Evolutionary conservation across 441 rosid species (phyloP).

Genomic region (Gossypium schwendimanii): DNA sequence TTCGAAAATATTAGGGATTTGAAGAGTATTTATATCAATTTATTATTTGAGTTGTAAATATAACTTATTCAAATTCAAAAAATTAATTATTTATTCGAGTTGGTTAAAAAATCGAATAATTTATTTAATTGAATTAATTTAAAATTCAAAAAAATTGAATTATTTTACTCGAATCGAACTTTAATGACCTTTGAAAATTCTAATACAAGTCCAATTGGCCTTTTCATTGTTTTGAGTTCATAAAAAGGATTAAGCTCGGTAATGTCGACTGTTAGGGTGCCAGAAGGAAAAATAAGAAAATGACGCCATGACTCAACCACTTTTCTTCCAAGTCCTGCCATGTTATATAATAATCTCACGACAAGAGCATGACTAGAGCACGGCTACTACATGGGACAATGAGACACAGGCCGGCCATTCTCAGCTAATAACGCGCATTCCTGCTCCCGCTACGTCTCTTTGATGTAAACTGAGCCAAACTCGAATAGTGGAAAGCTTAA

Average conservation of each 20-base stretch:
- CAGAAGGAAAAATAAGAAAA: background rate
- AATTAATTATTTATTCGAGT: no score
- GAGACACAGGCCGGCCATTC: background rate
- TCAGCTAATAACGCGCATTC: background rate
- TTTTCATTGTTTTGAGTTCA: background rate
- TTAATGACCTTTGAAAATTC: background rate
- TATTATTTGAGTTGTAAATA: no score
- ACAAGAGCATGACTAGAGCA: background rate
- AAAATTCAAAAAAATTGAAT: no score
- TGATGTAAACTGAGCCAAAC: no score
- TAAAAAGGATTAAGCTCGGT: background rate
- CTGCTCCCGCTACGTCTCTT: no score
- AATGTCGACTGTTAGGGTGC: background rate
- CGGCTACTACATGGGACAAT: background rate
- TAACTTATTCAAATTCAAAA: no score
- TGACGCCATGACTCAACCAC: background rate
- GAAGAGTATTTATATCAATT: no score
- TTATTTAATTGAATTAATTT: no score
- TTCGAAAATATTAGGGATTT: rapidly evolving
- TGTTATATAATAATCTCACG: background rate
- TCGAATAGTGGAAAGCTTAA: no score
- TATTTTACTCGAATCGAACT: no score
- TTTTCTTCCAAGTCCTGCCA: background rate
- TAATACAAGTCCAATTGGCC: background rate
- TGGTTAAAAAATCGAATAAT: no score